These are phyloP conservation scores for Fusarium napiforme DNA, from an alignment of 2,329 filamentous ascomycete genomes.

Conservation along the genomic window DNA sequence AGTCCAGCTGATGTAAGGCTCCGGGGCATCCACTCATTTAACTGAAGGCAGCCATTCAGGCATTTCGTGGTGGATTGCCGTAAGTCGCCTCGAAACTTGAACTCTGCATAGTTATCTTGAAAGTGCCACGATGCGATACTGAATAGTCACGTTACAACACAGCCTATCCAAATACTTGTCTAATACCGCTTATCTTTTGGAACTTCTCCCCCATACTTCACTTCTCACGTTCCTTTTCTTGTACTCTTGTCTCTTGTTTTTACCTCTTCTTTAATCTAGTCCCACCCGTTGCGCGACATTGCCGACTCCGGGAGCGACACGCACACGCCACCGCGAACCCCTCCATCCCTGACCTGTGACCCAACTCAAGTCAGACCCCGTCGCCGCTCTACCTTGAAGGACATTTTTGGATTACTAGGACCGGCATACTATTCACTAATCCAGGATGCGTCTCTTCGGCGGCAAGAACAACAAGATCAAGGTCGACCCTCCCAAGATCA, in stretches of 20 bases:
- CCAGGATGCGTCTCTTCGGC: conserved; percentile 54
- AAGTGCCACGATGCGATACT: conserved; percentile 42
- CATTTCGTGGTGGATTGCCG: conserved; percentile 29
- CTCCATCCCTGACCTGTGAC: conserved; percentile 44
- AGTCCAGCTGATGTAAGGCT: conserved; percentile 37
- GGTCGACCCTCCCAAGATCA: conserved; percentile 60
- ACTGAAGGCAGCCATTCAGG: conserved; percentile 28
- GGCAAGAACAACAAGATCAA: conserved; percentile 62
- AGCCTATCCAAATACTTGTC: neutral
- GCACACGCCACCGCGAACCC: conserved; percentile 47
- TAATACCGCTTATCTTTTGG: conserved; percentile 17
- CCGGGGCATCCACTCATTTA: conserved; percentile 21
- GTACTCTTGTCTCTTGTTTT: conserved; percentile 31
- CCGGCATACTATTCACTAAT: conserved; percentile 21
- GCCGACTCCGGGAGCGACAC: conserved; percentile 40
- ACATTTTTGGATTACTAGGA: conserved; percentile 7
- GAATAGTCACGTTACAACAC: conserved; percentile 27
- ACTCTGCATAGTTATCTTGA: conserved; percentile 31
- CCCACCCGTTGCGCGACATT: conserved; percentile 43
- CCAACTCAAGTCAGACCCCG: conserved; percentile 21
- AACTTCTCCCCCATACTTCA: neutral
- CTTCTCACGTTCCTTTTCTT: conserved; percentile 20
- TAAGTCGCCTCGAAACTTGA: conserved; percentile 33
- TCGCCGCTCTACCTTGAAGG: conserved; percentile 6
- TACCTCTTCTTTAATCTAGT: conserved; percentile 34